Evolutionary conservation across 352 stramenopile species (phyloP).

Genomic region (Saprolegnia parasitica): DNA sequence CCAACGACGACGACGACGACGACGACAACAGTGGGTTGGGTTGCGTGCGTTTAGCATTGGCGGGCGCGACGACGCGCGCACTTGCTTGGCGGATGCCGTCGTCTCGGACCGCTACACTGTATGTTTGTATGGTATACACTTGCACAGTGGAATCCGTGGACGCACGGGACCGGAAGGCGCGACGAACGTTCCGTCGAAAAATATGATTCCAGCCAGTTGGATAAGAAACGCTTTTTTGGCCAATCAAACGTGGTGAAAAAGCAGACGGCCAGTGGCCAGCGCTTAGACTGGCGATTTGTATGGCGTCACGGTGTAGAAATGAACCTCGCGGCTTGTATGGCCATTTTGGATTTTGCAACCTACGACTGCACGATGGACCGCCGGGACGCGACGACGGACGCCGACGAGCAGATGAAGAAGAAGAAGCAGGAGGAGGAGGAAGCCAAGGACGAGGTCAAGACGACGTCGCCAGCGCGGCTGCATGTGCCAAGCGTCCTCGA

Average conservation of each 20-base stretch:
- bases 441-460: constrained; percentile 7
- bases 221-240: constrained; percentile 5
- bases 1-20: no score
- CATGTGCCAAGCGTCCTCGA: constrained; percentile 18
- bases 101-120: no score
- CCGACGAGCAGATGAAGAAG: neutral
- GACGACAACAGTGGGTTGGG: no score
- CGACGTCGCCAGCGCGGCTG: neutral
- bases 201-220: constrained; percentile 16
- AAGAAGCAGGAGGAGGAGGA: constrained; percentile 8
- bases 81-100: no score
- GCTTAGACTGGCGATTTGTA: constrained; percentile 11
- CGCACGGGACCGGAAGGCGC: neutral
- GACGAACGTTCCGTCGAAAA: constrained; percentile 3
- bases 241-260: neutral
- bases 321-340: neutral
- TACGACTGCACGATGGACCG: neutral
- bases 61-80: no score
- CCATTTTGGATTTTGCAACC: neutral
- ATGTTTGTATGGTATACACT: neutral
- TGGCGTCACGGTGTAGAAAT: constrained; percentile 1
- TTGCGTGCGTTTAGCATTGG: no score
- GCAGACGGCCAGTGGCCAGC: neutral
- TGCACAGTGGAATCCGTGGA: neutral
- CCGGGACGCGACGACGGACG: no score